Conservation (phyloP, 108 stramenopile genomes). For the Mediolabrus comicus region DNA sequence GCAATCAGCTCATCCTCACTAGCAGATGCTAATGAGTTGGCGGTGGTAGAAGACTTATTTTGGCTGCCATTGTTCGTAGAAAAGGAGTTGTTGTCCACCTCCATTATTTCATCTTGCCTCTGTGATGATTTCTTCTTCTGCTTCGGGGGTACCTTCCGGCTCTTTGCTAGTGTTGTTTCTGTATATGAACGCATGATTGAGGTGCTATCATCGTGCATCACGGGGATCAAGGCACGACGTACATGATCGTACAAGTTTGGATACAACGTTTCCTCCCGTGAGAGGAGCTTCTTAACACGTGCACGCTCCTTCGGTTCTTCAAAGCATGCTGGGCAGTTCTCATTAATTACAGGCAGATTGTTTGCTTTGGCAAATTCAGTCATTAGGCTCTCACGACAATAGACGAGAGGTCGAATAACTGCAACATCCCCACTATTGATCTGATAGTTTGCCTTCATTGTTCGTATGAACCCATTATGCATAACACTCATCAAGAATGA, state of each 20-base stretch:
- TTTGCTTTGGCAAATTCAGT: conserved; percentile 89
- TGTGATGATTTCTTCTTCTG: conserved; percentile 3
- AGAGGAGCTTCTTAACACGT: conserved; percentile 92
- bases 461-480: conserved; percentile 97
- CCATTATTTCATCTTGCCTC: conserved; percentile 5
- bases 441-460: conserved; percentile 96
- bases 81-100: background rate
- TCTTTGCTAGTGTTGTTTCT: conserved; percentile 80
- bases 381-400: conserved; percentile 91
- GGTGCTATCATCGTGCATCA: conserved; percentile 87
- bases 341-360: conserved; percentile 95
- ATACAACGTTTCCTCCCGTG: conserved; percentile 89
- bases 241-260: conserved; percentile 88
- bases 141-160: conserved; percentile 56
- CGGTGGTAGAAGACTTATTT: background rate
- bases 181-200: conserved; percentile 75
- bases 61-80: conserved; percentile 1
- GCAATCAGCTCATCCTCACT: conserved; percentile 74
- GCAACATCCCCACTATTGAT: conserved; percentile 91
- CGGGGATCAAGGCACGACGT: conserved; percentile 61
- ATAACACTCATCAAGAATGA: conserved; percentile 97
- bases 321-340: conserved; percentile 99
- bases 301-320: conserved; percentile 98
- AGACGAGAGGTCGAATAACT: conserved; percentile 96
- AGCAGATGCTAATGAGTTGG: conserved; percentile 37